Base-by-base conservation (phyloP, 1,284 basidiomycete species). In the Schizophyllum amplum region DNA sequence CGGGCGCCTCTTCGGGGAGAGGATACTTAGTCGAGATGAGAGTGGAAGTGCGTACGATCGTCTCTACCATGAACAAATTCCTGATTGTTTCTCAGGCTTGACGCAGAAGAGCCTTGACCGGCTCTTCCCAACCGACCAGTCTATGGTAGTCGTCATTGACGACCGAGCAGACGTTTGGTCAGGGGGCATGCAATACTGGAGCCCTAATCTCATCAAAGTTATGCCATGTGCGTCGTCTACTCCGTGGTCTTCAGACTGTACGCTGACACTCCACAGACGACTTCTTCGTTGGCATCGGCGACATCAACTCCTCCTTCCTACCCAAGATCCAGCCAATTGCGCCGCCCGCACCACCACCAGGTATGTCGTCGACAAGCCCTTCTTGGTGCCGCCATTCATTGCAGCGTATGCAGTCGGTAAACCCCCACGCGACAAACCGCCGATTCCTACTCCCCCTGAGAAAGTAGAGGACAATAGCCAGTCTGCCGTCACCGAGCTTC, bases 111-210 rank as follows among this genome's bases (percentile, higher is more conserved):
- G 87, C 66, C 73, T 99, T 22, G 85, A 90, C 65, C 79, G 96
- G 24, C 73, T 99, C 47, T 99, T 99, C 67, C 96, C 96, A 1
- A 92, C 90, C 56, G 96, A 98, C 72, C 94, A 93, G 49, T 94
- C 92, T 53, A 99, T 98, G 96, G 96, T 98, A 1, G 96, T 98
- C 61, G 92, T 99, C 66, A 99, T 99, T 61, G 96, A 99, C 71
- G 96, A 99, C 72, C 85, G 96, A 26, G 91, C 93, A 1, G 96
- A 99, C 67, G 96, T 99, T 21, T 99, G 96, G 96, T 21, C 20
- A 9, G 33, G 33, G 7, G 33, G 33, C 7, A 13, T 42, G 33
- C 33, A 42, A 17, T 91, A 92, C 64, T 92, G 91, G 83, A 87
- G 88, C 65, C 94, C 95, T 0, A 98, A 99, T 69, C 78, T 99